phyloP scores from a whole-genome alignment of 2,329 filamentous ascomycete species.

The Fusarium sambucinum region DNA sequence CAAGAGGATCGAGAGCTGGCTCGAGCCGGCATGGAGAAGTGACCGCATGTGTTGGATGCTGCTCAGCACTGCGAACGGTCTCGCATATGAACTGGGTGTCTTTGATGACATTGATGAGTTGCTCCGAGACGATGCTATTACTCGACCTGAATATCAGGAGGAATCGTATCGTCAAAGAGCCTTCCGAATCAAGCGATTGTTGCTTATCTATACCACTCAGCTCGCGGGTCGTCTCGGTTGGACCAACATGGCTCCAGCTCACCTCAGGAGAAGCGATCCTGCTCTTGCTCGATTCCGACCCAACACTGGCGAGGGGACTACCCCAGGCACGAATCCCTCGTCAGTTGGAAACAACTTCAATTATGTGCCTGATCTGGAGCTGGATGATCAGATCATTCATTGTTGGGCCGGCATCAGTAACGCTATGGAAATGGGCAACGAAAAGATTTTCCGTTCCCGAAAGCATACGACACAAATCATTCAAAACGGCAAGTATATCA shows the following conservation, averaged over 20 bases:
- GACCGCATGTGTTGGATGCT: conserved; percentile 99
- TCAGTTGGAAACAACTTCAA: conserved; percentile 70
- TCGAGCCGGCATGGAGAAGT: conserved; percentile 94
- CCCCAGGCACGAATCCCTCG: conserved; percentile 70
- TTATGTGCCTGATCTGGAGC: conserved; percentile 74
- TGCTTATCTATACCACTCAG: conserved; percentile 92
- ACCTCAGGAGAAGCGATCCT: conserved; percentile 68
- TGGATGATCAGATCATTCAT: conserved; percentile 79
- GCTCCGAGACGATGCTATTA: conserved; percentile 69
- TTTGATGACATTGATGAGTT: conserved; percentile 89
- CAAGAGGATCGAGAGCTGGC: conserved; percentile 91
- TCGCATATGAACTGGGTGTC: conserved; percentile 94
- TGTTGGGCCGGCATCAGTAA: conserved; percentile 96
- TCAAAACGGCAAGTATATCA: conserved; percentile 84
- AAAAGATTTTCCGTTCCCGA: conserved; percentile 86
- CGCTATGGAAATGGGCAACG: conserved; percentile 91
- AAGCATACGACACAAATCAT: conserved; percentile 91
- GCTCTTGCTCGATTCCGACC: conserved; percentile 65
- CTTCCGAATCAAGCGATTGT: conserved; percentile 83
- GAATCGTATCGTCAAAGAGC: conserved; percentile 82
- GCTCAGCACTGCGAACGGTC: conserved; percentile 86
- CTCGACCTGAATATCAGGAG: conserved; percentile 76
- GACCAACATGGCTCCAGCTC: conserved; percentile 90
- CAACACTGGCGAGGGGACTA: conserved; percentile 66
- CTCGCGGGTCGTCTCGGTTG: conserved; percentile 92